phyloP scores from a whole-genome alignment of 768 basidiomycete genomes.

The Lentinula sp. region DNA sequence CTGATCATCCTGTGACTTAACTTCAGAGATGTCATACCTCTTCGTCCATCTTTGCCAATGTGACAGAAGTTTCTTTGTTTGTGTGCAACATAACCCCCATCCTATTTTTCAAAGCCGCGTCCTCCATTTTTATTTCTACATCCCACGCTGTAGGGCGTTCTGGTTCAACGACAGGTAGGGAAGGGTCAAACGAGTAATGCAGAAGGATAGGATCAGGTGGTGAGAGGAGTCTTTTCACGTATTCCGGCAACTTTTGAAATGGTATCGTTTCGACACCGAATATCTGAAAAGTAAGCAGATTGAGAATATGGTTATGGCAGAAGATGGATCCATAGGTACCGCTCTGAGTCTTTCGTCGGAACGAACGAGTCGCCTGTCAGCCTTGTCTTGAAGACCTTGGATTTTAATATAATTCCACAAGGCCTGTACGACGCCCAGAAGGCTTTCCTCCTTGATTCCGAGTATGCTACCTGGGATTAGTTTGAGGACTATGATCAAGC shows the following conservation, averaged over 20 bases:
- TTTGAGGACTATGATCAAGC: conserved; percentile 1
- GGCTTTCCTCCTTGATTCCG: conserved; percentile 79
- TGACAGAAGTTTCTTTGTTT: conserved; percentile 64
- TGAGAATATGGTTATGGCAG: background rate
- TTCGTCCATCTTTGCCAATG: conserved; percentile 74
- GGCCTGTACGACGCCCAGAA: conserved; percentile 72
- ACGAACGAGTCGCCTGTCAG: conserved; percentile 64
- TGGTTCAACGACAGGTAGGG: conserved; percentile 59
- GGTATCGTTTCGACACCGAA: conserved; percentile 64
- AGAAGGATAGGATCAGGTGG: conserved; percentile 79
- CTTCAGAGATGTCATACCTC: conserved; percentile 48
- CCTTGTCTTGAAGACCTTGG: conserved; percentile 77
- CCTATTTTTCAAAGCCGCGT: conserved; percentile 62
- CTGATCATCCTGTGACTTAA: background rate
- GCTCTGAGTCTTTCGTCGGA: conserved; percentile 63
- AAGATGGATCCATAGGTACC: conserved; percentile 29
- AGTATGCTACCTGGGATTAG: conserved; percentile 49
- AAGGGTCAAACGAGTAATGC: conserved; percentile 68
- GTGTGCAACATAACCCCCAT: conserved; percentile 69
- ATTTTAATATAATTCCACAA: conserved; percentile 93
- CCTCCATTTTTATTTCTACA: conserved; percentile 85
- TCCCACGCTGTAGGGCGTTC: conserved; percentile 80
- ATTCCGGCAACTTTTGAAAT: conserved; percentile 80
- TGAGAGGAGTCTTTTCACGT: conserved; percentile 73
- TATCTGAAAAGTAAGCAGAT: conserved; percentile 35